A percentile compares a stretch with the other conserved stretches of the same genome.
Evolutionary conservation across 139 green algal genomes (phyloP).

Genomic region (Chlorella sp.): DNA sequence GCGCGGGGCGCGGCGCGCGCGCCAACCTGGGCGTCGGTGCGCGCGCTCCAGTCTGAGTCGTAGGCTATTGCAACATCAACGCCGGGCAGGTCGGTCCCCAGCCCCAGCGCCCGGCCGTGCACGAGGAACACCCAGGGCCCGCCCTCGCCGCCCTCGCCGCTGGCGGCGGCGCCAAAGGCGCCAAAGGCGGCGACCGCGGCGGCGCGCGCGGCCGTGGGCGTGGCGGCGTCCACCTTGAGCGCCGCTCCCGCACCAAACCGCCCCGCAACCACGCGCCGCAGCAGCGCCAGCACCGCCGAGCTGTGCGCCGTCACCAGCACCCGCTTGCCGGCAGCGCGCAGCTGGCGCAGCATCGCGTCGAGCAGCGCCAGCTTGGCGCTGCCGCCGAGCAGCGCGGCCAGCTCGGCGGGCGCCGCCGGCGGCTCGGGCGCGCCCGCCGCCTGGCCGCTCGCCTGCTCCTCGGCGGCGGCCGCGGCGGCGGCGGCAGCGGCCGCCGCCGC

Average conservation of each 20-base stretch:
- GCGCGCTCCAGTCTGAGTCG: conserved; percentile 78
- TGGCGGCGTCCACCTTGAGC: conserved; percentile 44
- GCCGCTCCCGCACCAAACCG: conserved; percentile 35
- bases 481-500: conserved; percentile 19
- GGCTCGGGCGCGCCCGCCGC: background rate
- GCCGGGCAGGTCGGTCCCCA: conserved; percentile 71
- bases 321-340: conserved; percentile 40
- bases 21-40: conserved; percentile 58
- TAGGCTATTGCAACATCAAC: conserved; percentile 61
- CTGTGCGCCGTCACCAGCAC: conserved; percentile 65
- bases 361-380: conserved; percentile 72
- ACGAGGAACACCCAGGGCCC: conserved; percentile 62
- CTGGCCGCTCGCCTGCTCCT: no score
- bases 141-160: background rate
- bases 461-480: background rate
- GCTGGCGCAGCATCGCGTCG: conserved; percentile 57
- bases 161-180: background rate
- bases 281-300: conserved; percentile 48
- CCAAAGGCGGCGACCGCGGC: conserved; percentile 61
- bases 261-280: conserved; percentile 45
- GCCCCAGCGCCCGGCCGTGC: conserved; percentile 54
- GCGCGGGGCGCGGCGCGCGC: no score
- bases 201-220: conserved; percentile 44
- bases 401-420: background rate
- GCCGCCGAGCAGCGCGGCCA: conserved; percentile 17